A percentile compares a stretch with the other conserved stretches of the same genome.
These are phyloP conservation scores for Staphylotrichum tortipilum DNA, from an alignment of 495 filamentous ascomycete genomes.

Conservation along the genomic window DNA sequence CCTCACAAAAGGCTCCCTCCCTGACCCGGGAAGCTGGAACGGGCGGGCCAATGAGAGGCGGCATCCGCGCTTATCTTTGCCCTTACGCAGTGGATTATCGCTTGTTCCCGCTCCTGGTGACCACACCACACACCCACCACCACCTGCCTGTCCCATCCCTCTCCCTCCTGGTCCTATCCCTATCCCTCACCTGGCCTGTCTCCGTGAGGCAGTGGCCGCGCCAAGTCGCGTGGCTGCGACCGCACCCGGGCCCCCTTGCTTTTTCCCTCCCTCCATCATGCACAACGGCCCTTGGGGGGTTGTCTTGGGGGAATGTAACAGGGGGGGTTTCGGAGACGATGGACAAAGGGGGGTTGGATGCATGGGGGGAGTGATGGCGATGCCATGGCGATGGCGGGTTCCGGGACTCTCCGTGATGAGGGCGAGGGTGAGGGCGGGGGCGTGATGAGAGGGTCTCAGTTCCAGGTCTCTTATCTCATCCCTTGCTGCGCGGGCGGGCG, in stretches of 20 bases:
- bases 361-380: too few species aligned
- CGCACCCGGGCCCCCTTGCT: background rate
- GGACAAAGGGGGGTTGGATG: too few species aligned
- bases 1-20: too few species aligned
- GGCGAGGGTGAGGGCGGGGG: too few species aligned
- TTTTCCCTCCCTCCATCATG: background rate
- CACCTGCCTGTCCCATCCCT: background rate
- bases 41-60: constrained; percentile 1
- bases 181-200: background rate
- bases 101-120: background rate
- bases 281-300: too few species aligned
- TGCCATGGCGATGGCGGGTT: too few species aligned
- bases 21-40: background rate
- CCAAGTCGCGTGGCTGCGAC: background rate
- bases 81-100: background rate
- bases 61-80: constrained; percentile 15
- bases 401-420: too few species aligned
- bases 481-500: too few species aligned
- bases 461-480: too few species aligned
- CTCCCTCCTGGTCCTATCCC: background rate
- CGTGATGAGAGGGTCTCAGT: too few species aligned
- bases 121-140: background rate
- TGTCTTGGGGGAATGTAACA: background rate
- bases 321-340: too few species aligned
- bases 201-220: background rate